Conservation (phyloP, 169 alveolate genomes). For the Eimeria necatrix region DNA sequence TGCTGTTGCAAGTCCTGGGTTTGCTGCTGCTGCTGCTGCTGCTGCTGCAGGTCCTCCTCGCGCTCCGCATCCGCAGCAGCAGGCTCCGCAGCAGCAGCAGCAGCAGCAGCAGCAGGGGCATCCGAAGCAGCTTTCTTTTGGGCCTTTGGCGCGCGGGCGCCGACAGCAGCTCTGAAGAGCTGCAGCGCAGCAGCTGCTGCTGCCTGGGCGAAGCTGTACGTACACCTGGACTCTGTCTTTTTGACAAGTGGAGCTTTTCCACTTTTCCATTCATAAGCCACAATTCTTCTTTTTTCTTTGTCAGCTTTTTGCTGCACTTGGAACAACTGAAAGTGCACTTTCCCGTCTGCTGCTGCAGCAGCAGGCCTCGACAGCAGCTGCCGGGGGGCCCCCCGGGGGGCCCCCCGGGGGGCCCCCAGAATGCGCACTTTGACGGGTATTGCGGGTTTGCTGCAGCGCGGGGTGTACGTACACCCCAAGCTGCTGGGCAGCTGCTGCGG, state of each 20-base stretch:
- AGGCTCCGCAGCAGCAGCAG: not conserved
- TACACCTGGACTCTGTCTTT: not conserved
- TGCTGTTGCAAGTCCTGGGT: not conserved
- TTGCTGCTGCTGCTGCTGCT: constrained; percentile 30
- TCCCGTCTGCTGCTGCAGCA: not conserved
- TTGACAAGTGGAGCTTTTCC: not conserved
- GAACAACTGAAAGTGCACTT: not conserved
- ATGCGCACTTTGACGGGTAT: constrained; percentile 56
- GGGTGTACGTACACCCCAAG: not conserved
- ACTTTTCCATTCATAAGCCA: not conserved
- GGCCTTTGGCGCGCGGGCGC: not conserved
- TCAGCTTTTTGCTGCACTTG: constrained; percentile 1
- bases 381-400: not conserved
- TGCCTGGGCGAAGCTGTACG: not conserved
- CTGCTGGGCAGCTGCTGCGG: not conserved
- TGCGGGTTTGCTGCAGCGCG: not conserved
- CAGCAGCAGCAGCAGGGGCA: not conserved
- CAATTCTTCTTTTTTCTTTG: not conserved
- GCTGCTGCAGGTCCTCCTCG: not conserved
- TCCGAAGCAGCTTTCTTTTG: not conserved
- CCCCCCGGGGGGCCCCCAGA: not conserved
- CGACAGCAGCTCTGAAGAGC: not conserved
- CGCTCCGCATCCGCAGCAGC: not conserved
- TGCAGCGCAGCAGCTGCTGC: not conserved
- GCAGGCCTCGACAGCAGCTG: not conserved